These are phyloP conservation scores for Schoenoplectus triqueter DNA, from an alignment of 202 grass and related monocot genomes.

Conservation along the genomic window DNA sequence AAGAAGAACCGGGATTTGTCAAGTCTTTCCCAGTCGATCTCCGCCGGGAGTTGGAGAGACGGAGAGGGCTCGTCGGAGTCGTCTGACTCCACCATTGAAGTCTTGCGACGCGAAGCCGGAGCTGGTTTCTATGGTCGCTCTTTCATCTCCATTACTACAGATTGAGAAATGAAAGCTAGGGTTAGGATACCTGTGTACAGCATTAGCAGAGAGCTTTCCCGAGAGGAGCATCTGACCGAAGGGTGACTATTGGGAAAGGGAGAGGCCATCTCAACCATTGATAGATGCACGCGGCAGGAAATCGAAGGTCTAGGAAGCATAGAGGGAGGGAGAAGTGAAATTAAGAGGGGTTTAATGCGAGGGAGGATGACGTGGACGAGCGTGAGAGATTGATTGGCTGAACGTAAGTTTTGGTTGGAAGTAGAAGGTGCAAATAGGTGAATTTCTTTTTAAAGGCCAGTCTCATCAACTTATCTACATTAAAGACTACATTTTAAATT, in stretches of 20 bases:
- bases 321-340: neutral
- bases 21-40: constrained; percentile 85
- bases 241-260: neutral
- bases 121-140: constrained; percentile 51
- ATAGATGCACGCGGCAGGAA: neutral
- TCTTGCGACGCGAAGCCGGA: constrained; percentile 41
- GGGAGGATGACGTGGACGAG: neutral
- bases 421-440: neutral
- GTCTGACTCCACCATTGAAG: constrained; percentile 46
- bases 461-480: too few relatives aligned
- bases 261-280: constrained; percentile 35
- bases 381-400: too few relatives aligned
- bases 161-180: constrained; percentile 22
- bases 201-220: neutral
- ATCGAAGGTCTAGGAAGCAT: constrained; percentile 5
- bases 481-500: too few relatives aligned
- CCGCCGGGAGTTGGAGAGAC: constrained; percentile 61
- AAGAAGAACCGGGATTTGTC: constrained; percentile 93
- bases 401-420: neutral
- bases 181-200: neutral
- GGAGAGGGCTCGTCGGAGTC: constrained; percentile 23
- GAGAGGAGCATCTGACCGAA: neutral
- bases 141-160: constrained; percentile 61
- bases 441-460: neutral
- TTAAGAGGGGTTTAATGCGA: neutral